Evolutionary conservation across 192 early-diverging fungal species (phyloP), one percentile per base, ranked within the genome.

Genomic region (Gigaspora rosea): DNA sequence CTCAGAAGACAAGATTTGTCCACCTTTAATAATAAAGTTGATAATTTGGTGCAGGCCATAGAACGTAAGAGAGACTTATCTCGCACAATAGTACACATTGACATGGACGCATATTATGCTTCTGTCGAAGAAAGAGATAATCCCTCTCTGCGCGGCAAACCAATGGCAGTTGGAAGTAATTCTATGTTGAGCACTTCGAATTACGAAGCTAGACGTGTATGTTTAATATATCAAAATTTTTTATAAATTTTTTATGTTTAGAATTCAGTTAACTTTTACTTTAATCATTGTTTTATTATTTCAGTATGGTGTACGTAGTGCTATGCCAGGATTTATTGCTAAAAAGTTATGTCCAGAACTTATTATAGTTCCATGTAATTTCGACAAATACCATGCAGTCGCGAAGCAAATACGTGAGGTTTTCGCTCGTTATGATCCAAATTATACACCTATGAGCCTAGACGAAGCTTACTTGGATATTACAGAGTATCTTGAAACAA

Each of bases 101-200:
- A 92, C 73, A 92, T 92, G 91, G 89, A 91, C 71, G 91, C 92
- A 10, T 93, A 90, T 61, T 93, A 90, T 78, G 90, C 90, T 0
- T 86, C 90, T 3, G 89, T 93, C 1, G 92, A 92, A 82, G 90
- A 90, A 79, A 83, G 87, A 16, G 91, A 93, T 62, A 64, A 81
- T 4, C 89, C 92, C 0, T 81, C 86, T n/a, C 69, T 92, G 20
- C 88, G 89, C 71, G 67, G 63, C 10, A 85, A 84, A 33, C 90
- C 90, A 13, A 90, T 93, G 89, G 88, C 79, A 16, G 90, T 92
- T 13, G 90, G 89, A 36, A 83, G 79, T 18, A 78, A 80, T 22
- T 54, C 58, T 15, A 91, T 92, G 83, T 65, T 93, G 35, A 80
- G 78, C 46, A 93, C 92, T 15, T 88, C 89, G 20, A 93, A 92